phyloP scores from a whole-genome alignment of 2,329 filamentous ascomycete genomes.

The Ceratocystis harringtonii region DNA sequence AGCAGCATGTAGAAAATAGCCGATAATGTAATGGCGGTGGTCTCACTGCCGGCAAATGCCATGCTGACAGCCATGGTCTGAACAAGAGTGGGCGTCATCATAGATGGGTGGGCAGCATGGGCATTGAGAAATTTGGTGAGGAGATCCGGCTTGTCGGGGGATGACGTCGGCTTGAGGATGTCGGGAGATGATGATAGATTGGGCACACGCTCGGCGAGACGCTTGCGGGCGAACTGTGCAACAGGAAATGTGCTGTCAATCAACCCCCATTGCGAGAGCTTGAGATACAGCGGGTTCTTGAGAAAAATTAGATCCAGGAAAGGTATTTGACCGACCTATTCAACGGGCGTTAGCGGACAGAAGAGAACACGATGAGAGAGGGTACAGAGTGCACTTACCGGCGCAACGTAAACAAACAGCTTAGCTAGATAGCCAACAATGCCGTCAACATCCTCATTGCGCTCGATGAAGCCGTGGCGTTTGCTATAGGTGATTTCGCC shows the following conservation, averaged over 20 bases:
- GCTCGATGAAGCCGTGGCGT: conserved; percentile 59
- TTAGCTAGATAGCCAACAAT: conserved; percentile 50
- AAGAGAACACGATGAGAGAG: background rate
- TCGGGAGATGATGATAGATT: conserved; percentile 24
- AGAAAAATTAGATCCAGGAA: conserved; percentile 52
- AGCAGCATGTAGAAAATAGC: conserved; percentile 62
- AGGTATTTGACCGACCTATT: conserved; percentile 57
- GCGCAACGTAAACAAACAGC: conserved; percentile 56
- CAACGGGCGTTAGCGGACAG: background rate
- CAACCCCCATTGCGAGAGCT: conserved; percentile 51
- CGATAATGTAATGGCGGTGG: conserved; percentile 58
- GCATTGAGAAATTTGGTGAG: conserved; percentile 60
- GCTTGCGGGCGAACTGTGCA: conserved; percentile 53
- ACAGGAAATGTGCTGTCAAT: conserved; percentile 57
- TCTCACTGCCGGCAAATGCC: conserved; percentile 63
- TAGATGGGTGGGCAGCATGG: conserved; percentile 49
- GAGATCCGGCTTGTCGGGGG: conserved; percentile 39
- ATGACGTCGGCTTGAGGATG: conserved; percentile 20
- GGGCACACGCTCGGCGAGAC: conserved; percentile 48
- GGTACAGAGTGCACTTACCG: conserved; percentile 31
- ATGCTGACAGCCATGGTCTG: conserved; percentile 58
- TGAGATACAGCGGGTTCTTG: conserved; percentile 60
- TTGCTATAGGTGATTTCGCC: conserved; percentile 65
- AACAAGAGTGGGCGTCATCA: conserved; percentile 56
- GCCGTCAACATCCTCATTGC: conserved; percentile 59